Percentiles rank a stretch among this genome's conserved stretches.
phyloP scores from a whole-genome alignment of 1,284 basidiomycete species.

The Earliella scabrosa region DNA sequence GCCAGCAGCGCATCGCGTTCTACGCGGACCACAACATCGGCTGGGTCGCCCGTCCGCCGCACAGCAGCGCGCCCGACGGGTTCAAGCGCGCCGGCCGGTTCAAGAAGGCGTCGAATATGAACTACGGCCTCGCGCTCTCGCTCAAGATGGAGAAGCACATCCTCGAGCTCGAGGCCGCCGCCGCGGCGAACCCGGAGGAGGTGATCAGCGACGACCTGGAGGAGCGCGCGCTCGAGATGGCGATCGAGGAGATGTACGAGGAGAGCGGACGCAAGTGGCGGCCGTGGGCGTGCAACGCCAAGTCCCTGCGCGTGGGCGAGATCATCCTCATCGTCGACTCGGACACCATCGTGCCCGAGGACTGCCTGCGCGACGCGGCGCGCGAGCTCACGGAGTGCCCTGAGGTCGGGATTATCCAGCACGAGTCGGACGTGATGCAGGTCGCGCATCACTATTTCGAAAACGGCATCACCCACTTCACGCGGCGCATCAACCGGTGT shows the following conservation, averaged over 20 bases:
- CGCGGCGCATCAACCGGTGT: conserved; percentile 75
- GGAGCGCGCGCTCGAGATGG: conserved; percentile 65
- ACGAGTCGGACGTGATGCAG: conserved; percentile 87
- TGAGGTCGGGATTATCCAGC: conserved; percentile 84
- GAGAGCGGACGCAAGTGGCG: conserved; percentile 56
- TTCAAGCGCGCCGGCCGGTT: conserved; percentile 60
- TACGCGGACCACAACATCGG: conserved; percentile 60
- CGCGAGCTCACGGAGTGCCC: conserved; percentile 79
- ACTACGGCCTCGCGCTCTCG: conserved; percentile 55
- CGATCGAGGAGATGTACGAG: conserved; percentile 69
- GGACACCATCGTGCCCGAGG: conserved; percentile 87
- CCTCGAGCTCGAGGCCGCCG: conserved; percentile 47
- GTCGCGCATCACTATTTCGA: conserved; percentile 88
- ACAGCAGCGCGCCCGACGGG: conserved; percentile 46
- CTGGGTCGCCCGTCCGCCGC: conserved; percentile 59
- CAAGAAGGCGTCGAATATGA: conserved; percentile 68
- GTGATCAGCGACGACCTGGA: conserved; percentile 50
- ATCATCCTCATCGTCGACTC: conserved; percentile 77
- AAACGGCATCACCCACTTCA: conserved; percentile 85
- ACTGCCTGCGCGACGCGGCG: conserved; percentile 85
- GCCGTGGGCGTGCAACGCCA: conserved; percentile 70
- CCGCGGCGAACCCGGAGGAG: conserved; percentile 35
- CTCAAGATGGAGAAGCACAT: conserved; percentile 56
- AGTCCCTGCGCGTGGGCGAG: conserved; percentile 62
- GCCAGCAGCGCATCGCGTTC: conserved; percentile 44